Percentiles rank a stretch among this genome's conserved stretches.
phyloP scores from a whole-genome alignment of 2,329 filamentous ascomycete genomes.

The Scedosporium dehoogii region DNA sequence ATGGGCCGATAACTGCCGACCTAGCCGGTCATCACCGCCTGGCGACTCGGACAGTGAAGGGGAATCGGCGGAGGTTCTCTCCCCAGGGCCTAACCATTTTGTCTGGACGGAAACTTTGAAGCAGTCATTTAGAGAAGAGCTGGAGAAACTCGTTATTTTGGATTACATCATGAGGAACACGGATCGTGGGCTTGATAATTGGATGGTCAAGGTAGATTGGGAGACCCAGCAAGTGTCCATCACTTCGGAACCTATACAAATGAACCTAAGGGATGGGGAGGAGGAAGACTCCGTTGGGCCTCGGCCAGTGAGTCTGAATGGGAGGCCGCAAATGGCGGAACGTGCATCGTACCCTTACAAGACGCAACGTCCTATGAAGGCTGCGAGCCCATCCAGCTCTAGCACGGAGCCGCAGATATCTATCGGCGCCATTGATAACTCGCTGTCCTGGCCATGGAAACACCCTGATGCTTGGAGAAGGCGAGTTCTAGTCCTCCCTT shows the following conservation, averaged over 20 bases:
- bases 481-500: slow-evolving; percentile 18
- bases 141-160: slow-evolving; percentile 93
- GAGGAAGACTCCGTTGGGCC: slow-evolving; percentile 32
- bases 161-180: slow-evolving; percentile 99
- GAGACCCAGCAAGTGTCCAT: slow-evolving; percentile 75
- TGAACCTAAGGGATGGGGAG: slow-evolving; percentile 49
- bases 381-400: slow-evolving; percentile 41
- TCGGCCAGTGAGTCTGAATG: slow-evolving; percentile 48
- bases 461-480: slow-evolving; percentile 81
- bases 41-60: slow-evolving; percentile 55
- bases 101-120: slow-evolving; percentile 84
- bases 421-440: slow-evolving; percentile 94
- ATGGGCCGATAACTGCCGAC: slow-evolving; percentile 78
- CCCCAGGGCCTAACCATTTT: slow-evolving; percentile 45
- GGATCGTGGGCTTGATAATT: slow-evolving; percentile 91
- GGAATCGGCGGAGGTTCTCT: slow-evolving; percentile 30
- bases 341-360: slow-evolving; percentile 57
- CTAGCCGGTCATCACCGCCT: slow-evolving; percentile 37
- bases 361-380: slow-evolving; percentile 76
- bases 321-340: slow-evolving; percentile 28
- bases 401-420: slow-evolving; percentile 51
- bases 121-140: slow-evolving; percentile 84
- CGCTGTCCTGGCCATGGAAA: slow-evolving; percentile 97
- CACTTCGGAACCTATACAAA: slow-evolving; percentile 64
- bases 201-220: slow-evolving; percentile 98